phyloP scores from a whole-genome alignment of 2,329 filamentous ascomycete genomes.

The Aspergillus amoenus region DNA sequence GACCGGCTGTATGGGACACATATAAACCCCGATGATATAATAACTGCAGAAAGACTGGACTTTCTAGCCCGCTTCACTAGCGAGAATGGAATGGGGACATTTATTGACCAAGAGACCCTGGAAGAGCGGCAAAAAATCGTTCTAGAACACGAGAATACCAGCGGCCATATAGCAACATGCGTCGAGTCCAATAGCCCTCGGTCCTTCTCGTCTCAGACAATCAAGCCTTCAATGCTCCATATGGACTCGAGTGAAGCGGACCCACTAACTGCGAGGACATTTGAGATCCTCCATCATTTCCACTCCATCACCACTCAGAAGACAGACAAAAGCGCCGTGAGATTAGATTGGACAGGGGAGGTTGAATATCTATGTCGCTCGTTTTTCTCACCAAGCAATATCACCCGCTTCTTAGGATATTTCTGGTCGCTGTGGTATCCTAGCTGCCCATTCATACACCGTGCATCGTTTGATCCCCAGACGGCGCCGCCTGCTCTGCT shows the following conservation, averaged over 20 bases:
- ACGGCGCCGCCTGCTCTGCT: conserved; percentile 18
- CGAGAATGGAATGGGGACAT: conserved; percentile 21
- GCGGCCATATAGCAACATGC: neutral
- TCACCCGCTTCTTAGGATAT: conserved; percentile 24
- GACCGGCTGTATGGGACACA: conserved; percentile 18
- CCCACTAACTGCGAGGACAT: conserved; percentile 2
- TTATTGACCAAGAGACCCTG: conserved; percentile 20
- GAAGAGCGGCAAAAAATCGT: conserved; percentile 18
- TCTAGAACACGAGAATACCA: neutral
- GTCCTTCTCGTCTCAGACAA: neutral
- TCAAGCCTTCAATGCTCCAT: conserved; percentile 9
- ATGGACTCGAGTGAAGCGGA: neutral
- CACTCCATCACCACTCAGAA: conserved; percentile 9
- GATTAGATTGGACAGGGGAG: conserved; percentile 14
- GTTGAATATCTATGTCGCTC: conserved; percentile 9
- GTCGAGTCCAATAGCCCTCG: neutral
- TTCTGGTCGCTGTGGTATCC: conserved; percentile 33
- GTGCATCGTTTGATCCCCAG: conserved; percentile 22
- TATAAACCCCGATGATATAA: conserved; percentile 12
- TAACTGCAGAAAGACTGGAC: conserved; percentile 19
- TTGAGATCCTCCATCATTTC: conserved; percentile 14
- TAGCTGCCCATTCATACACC: conserved; percentile 30
- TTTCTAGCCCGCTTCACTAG: conserved; percentile 25
- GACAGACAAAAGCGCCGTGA: conserved; percentile 12
- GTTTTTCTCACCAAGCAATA: conserved; percentile 24